phyloP scores from a whole-genome alignment of 768 basidiomycete genomes.

The Mycena amicta region DNA sequence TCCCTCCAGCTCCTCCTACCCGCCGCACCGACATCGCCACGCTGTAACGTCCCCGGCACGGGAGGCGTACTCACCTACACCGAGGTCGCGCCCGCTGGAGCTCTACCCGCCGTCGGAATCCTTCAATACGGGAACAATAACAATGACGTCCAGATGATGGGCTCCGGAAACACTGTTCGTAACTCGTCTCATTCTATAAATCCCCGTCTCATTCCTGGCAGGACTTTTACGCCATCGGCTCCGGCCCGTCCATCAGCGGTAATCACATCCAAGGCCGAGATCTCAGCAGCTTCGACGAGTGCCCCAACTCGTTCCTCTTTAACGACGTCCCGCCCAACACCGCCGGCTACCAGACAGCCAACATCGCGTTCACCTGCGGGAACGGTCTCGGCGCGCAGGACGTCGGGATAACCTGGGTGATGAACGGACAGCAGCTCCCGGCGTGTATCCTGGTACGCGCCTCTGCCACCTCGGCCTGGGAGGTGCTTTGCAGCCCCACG shows the following conservation, averaged over 20 bases:
- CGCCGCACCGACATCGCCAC: neutral
- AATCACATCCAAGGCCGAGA: conserved; percentile 2
- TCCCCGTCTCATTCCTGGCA: neutral
- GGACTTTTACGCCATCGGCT: conserved; percentile 12
- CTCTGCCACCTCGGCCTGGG: neutral
- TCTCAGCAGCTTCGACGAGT: neutral
- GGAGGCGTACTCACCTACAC: conserved; percentile 1
- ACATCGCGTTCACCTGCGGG: conserved; percentile 5
- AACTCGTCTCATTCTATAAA: neutral
- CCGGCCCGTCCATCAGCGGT: conserved; percentile 3
- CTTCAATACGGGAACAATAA: too few relatives aligned
- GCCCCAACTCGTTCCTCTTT: conserved; percentile 2
- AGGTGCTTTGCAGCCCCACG: neutral
- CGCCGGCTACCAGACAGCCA: neutral
- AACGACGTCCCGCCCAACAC: neutral
- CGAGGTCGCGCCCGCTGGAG: neutral
- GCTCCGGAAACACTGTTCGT: conserved; percentile 2
- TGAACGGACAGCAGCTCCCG: conserved; percentile 5
- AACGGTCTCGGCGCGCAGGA: conserved; percentile 2
- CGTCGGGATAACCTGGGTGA: conserved; percentile 9
- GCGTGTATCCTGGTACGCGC: neutral
- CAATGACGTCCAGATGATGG: conserved; percentile 5
- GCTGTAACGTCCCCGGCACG: conserved; percentile 7
- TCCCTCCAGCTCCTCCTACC: conserved; percentile 3
- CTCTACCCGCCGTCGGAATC: neutral